A percentile compares a stretch with the other conserved stretches of the same genome.
phyloP scores from a whole-genome alignment of 2,329 filamentous ascomycete species.

The Aureobasidium sp. region DNA sequence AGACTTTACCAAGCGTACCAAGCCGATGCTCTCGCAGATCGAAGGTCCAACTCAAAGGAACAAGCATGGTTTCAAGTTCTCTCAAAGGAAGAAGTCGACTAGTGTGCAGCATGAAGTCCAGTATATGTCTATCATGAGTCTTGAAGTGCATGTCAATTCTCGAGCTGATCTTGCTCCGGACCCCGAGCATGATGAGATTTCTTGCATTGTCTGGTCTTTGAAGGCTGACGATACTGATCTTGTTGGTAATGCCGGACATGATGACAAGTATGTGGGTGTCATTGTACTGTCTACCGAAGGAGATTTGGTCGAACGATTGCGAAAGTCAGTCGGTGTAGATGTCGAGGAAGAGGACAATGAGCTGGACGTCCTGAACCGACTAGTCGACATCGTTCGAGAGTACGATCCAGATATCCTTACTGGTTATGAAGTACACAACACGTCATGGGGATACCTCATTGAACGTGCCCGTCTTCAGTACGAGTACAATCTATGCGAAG shows the following conservation, averaged over 20 bases:
- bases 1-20: constrained; percentile 29
- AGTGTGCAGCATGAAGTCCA: constrained; percentile 86
- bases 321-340: constrained; percentile 64
- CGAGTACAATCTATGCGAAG: constrained; percentile 90
- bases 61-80: constrained; percentile 86
- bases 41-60: constrained; percentile 88
- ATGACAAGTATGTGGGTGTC: constrained; percentile 72
- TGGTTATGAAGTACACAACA: constrained; percentile 93
- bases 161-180: constrained; percentile 85
- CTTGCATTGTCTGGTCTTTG: constrained; percentile 91
- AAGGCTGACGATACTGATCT: constrained; percentile 75
- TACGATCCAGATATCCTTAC: constrained; percentile 94
- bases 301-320: constrained; percentile 65
- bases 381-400: constrained; percentile 86
- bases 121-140: constrained; percentile 97
- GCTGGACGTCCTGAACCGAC: constrained; percentile 83
- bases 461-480: constrained; percentile 89
- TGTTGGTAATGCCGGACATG: constrained; percentile 49
- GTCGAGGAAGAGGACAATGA: constrained; percentile 83
- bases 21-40: constrained; percentile 78
- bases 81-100: constrained; percentile 76
- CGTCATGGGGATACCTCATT: constrained; percentile 96
- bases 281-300: constrained; percentile 66
- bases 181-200: constrained; percentile 89
- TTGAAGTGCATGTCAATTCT: constrained; percentile 94